These are phyloP conservation scores for Physcomitrellopsis africana DNA, from an alignment of 225 moss, liverwort and hornwort species.

Conservation along the genomic window DNA sequence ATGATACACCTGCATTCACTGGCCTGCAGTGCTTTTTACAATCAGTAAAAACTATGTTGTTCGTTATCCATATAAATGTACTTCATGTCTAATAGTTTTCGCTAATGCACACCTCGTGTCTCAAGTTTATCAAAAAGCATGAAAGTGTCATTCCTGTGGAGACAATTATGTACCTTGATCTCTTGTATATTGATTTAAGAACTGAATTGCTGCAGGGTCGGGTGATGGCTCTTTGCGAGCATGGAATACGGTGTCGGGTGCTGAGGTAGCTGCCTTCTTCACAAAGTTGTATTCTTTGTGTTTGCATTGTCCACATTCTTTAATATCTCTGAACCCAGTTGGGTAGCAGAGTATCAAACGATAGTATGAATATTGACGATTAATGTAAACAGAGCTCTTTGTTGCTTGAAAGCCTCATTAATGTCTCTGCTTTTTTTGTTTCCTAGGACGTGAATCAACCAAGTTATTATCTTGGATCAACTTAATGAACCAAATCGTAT, in stretches of 20 bases:
- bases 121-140: too few species aligned
- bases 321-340: constrained; percentile 1
- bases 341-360: neutral
- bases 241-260: constrained; percentile 77
- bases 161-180: constrained; percentile 11
- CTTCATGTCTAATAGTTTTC: too few species aligned
- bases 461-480: neutral
- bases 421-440: neutral
- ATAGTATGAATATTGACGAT: neutral
- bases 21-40: constrained; percentile 10
- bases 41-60: constrained; percentile 2
- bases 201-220: constrained; percentile 64
- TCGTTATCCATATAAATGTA: neutral
- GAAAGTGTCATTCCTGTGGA: constrained; percentile 13
- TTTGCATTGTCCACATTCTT: constrained; percentile 8
- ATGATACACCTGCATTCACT: neutral
- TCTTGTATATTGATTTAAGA: constrained; percentile 22
- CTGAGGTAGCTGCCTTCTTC: constrained; percentile 59
- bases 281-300: constrained; percentile 8
- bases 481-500: neutral
- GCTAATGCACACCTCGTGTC: too few species aligned
- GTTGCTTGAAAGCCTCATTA: neutral
- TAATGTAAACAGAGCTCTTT: constrained; percentile 1
- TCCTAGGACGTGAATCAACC: neutral
- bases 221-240: constrained; percentile 91